Percentiles rank a stretch among this genome's conserved stretches.
phyloP scores from a whole-genome alignment of 2,329 filamentous ascomycete species.

The Monilinia polystroma region DNA sequence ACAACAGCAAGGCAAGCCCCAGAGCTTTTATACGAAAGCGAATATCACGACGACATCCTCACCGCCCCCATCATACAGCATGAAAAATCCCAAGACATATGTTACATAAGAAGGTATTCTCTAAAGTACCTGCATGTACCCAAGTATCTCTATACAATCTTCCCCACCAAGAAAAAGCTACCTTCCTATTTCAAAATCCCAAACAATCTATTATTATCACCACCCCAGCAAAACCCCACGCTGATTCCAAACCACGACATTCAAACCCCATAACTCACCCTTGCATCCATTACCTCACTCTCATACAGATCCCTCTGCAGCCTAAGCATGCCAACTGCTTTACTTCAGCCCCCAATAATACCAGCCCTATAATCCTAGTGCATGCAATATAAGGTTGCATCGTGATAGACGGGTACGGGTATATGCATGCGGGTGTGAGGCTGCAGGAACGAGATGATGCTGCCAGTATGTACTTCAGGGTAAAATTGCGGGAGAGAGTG shows the following conservation, averaged over 20 bases:
- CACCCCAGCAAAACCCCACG: conserved; percentile 9
- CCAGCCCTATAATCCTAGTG: too few species aligned
- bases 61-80: neutral
- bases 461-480: too few species aligned
- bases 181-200: neutral
- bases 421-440: too few species aligned
- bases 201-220: conserved; percentile 10
- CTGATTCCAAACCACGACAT: neutral
- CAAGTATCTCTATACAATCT: neutral
- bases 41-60: neutral
- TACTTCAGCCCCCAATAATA: too few species aligned
- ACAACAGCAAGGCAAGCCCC: neutral
- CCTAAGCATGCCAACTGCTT: too few species aligned
- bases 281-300: too few species aligned
- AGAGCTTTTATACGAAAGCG: neutral
- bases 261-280: neutral
- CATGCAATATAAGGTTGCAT: too few species aligned
- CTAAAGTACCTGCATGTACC: neutral
- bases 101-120: neutral
- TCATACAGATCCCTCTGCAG: too few species aligned
- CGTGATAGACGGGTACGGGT: too few species aligned
- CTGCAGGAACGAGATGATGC: too few species aligned
- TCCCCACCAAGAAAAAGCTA: neutral
- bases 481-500: too few species aligned
- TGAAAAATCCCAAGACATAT: neutral